Percentiles rank a stretch among this genome's conserved stretches.
phyloP scores from a whole-genome alignment of 2,329 filamentous ascomycete genomes.

The Decorospora gaudefroyi region DNA sequence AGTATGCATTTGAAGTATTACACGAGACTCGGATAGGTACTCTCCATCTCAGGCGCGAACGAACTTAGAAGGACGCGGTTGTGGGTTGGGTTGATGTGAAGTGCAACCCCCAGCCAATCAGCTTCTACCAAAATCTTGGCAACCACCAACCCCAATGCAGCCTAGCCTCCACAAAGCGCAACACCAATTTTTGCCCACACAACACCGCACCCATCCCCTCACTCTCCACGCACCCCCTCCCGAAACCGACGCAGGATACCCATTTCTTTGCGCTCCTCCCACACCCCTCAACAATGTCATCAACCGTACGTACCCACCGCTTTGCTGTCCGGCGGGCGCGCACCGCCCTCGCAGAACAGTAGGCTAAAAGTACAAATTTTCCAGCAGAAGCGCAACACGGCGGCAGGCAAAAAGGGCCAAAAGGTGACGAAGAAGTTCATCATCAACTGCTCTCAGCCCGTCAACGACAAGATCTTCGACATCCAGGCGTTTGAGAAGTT shows the following conservation, averaged over 20 bases:
- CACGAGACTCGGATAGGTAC: no score
- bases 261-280: conserved; percentile 75
- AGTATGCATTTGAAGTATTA: no score
- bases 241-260: conserved; percentile 75
- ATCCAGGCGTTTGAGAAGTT: conserved; percentile 99
- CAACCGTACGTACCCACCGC: conserved; percentile 90
- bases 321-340: conserved; percentile 80
- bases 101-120: not conserved
- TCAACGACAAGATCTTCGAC: conserved; percentile 99
- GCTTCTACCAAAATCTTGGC: conserved; percentile 2
- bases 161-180: not conserved
- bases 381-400: conserved; percentile 61
- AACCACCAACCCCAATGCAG: not conserved
- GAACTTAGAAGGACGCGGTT: not conserved
- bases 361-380: conserved; percentile 78
- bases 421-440: conserved; percentile 96
- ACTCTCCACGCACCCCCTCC: conserved; percentile 8
- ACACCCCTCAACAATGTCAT: conserved; percentile 71
- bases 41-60: no score
- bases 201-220: conserved; percentile 1
- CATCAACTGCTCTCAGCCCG: conserved; percentile 99
- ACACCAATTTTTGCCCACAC: conserved; percentile 5
- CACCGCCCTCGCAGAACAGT: conserved; percentile 66
- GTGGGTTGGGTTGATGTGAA: not conserved
- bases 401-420: conserved; percentile 58